These are phyloP conservation scores for Mycosarcoma mackinlayi DNA, from an alignment of 1,284 basidiomycete species.

Conservation along the genomic window DNA sequence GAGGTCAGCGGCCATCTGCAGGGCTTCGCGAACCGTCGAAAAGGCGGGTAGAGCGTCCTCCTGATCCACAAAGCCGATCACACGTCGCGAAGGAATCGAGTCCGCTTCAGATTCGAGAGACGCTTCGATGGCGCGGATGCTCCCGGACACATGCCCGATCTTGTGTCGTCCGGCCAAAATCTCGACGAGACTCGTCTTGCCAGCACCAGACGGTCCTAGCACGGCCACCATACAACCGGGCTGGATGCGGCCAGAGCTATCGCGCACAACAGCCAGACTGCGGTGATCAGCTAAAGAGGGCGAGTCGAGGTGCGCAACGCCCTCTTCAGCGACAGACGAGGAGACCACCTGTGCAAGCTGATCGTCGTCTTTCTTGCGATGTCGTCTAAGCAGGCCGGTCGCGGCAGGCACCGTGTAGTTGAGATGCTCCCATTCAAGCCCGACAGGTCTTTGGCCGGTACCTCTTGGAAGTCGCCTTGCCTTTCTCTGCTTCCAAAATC, in stretches of 20 bases:
- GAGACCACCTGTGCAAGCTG: slow-evolving; percentile 2
- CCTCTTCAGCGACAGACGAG: slow-evolving; percentile 7
- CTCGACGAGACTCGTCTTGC: slow-evolving; percentile 59
- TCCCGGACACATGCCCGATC: slow-evolving; percentile 38
- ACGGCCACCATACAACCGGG: slow-evolving; percentile 55
- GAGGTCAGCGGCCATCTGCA: slow-evolving; percentile 54
- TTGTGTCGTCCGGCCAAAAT: slow-evolving; percentile 56
- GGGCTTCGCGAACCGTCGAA: slow-evolving; percentile 57
- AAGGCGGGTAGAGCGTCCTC: slow-evolving; percentile 54
- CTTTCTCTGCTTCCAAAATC: slow-evolving; percentile 33
- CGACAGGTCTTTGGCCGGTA: slow-evolving; percentile 27
- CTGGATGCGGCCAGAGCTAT: slow-evolving; percentile 41
- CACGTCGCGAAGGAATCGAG: slow-evolving; percentile 6
- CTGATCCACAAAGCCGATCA: slow-evolving; percentile 57
- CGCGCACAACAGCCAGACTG: slow-evolving; percentile 14
- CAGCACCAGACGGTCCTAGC: slow-evolving; percentile 57
- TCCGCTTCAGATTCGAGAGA: neutral
- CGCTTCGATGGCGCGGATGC: slow-evolving; percentile 25
- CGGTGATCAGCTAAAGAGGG: neutral
- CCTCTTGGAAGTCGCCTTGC: slow-evolving; percentile 30
- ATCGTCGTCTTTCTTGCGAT: slow-evolving; percentile 1
- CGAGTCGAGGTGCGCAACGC: slow-evolving; percentile 16
- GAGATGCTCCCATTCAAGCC: slow-evolving; percentile 49
- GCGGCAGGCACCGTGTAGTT: slow-evolving; percentile 32
- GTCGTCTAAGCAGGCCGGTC: slow-evolving; percentile 7